phyloP scores from a whole-genome alignment of 208 protist species.

The Leishmania guyanensis region DNA sequence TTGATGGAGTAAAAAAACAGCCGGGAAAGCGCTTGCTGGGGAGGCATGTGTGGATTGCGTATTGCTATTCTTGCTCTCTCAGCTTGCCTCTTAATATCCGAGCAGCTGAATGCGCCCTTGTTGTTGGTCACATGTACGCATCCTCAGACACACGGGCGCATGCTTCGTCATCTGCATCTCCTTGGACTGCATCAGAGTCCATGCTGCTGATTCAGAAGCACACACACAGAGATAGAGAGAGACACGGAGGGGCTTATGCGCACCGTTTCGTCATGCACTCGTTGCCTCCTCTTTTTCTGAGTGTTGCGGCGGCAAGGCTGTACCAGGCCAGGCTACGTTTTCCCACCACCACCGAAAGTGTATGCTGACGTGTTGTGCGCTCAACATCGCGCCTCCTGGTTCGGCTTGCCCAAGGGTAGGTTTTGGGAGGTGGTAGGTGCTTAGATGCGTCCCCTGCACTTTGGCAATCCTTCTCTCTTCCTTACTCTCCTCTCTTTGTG shows the following conservation, averaged over 20 bases:
- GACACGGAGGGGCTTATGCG: no score
- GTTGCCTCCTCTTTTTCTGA: neutral
- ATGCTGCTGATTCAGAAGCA: neutral
- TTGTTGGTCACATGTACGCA: neutral
- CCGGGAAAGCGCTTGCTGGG: neutral
- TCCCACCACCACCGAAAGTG: neutral
- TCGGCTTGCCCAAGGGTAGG: neutral
- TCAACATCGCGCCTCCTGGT: neutral
- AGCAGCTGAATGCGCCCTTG: neutral
- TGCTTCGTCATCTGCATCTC: neutral
- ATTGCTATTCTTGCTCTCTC: neutral
- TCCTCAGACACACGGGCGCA: neutral
- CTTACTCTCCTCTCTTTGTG: neutral
- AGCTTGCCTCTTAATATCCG: neutral
- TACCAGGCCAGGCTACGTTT: neutral
- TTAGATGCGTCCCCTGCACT: neutral
- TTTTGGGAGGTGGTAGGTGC: neutral
- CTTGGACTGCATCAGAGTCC: neutral
- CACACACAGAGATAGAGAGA: neutral
- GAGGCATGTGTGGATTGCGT: neutral
- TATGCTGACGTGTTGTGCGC: neutral
- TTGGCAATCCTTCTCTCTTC: neutral
- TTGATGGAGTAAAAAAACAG: slow-evolving; percentile 21
- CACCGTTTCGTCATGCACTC: neutral
- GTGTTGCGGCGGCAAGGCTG: neutral